Evolutionary conservation across 352 stramenopile genomes (phyloP), one percentile per base, ranked within the genome.

Genomic region (Stramenopiles sp.): DNA sequence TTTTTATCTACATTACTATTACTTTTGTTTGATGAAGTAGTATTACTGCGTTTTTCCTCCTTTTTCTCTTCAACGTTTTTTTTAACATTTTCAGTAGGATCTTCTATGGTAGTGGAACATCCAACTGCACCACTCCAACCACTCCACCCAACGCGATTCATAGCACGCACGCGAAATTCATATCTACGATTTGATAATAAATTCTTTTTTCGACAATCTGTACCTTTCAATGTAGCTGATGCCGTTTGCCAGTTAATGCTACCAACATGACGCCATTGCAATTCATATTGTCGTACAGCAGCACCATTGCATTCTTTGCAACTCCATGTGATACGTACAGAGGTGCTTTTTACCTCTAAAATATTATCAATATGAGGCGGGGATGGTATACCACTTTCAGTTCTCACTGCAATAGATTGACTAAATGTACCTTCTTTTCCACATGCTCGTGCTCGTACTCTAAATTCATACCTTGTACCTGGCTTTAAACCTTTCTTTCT

Each of bases 401-500:
- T 76, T 76, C 65, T 4, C 4, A 33, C 30, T 13, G 65, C 65
- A 33, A 76, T 76, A 13, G 65, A 33, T 33, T 76, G 4, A 33
- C 65, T 76, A 31, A 31, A 76, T 4, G 65, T 20, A 4, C 65
- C 65, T 76, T 76, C 65, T 20, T 76, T 76, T 13, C 65, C 30
- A 31, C 30, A 76, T 13, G 65, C 65, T 13, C 65, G 65, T 13
- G 65, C 65, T 33, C 65, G 4, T 33, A 76, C 65, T 33, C 65
- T 31, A 33, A 76, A 76, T 33, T 76, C 65, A 33, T 76, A 76
- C 13, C 65, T 76, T 20, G 30, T 76, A 4, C 65, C 65, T 13
- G 65, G 65, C 4, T 76, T 76, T 20, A 76, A 76, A 13, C 65
- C 65, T 76, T 76, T 76, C 13, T 76, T 76, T 76, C 65, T 76